Conservation (phyloP, 2,329 filamentous ascomycete species). For the Microdochium nivale region DNA sequence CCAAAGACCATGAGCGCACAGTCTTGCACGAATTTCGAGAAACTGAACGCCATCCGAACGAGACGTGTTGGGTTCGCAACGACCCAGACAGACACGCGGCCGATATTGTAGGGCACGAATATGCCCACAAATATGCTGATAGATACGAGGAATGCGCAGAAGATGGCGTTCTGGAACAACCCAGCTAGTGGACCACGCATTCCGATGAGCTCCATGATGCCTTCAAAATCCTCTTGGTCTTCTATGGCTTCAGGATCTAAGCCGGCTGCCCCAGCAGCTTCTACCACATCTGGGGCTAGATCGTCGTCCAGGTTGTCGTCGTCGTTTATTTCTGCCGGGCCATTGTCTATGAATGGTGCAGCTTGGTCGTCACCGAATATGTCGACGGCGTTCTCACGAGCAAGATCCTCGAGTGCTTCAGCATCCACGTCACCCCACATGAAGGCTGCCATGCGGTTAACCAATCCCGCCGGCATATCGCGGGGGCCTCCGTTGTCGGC, state of each 20-base stretch:
- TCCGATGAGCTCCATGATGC: constrained; percentile 89
- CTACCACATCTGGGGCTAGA: constrained; percentile 43
- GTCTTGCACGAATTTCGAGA: constrained; percentile 76
- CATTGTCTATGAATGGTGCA: constrained; percentile 28
- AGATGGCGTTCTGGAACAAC: constrained; percentile 88
- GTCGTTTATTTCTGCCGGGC: constrained; percentile 16
- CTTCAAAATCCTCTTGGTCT: constrained; percentile 90
- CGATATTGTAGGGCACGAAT: constrained; percentile 86
- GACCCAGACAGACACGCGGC: constrained; percentile 73
- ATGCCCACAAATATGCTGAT: constrained; percentile 79
- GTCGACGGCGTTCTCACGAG: constrained; percentile 46
- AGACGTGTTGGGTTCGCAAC: constrained; percentile 73
- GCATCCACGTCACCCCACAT: constrained; percentile 51
- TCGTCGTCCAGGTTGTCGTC: constrained; percentile 32
- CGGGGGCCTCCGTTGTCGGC: constrained; percentile 6
- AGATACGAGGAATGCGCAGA: constrained; percentile 83
- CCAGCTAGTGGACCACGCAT: constrained; percentile 90
- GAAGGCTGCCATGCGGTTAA: constrained; percentile 44
- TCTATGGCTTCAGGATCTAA: constrained; percentile 70
- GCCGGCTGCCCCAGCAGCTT: constrained; percentile 57
- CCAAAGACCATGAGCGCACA: constrained; percentile 57
- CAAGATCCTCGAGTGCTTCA: constrained; percentile 26
- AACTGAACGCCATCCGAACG: constrained; percentile 60
- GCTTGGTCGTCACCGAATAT: constrained; percentile 41
- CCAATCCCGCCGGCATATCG: constrained; percentile 26